Percentiles rank a stretch among this genome's conserved stretches.
Conservation (phyloP, 2,329 filamentous ascomycete genomes). For the Lecanoromycetidae sp. region DNA sequence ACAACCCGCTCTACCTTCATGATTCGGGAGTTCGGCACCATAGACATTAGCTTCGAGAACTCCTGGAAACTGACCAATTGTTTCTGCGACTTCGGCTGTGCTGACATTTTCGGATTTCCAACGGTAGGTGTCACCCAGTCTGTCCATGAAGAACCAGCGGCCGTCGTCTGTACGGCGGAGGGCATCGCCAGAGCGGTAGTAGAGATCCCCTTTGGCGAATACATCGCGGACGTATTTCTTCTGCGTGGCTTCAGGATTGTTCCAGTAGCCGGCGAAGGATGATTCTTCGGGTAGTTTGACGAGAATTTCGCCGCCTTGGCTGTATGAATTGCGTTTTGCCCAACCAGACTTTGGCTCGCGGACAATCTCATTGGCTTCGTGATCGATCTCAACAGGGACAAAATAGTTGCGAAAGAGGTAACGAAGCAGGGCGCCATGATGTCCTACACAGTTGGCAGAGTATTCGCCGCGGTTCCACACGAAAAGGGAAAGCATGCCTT, state of each 20-base stretch:
- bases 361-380: slow-evolving; percentile 53
- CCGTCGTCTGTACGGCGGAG: slow-evolving; percentile 50
- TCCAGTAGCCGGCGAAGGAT: slow-evolving; percentile 58
- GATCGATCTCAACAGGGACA: slow-evolving; percentile 57
- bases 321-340: slow-evolving; percentile 49
- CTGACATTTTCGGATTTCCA: slow-evolving; percentile 63
- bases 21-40: slow-evolving; percentile 51
- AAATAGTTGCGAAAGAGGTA: slow-evolving; percentile 41
- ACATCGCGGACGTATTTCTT: slow-evolving; percentile 56
- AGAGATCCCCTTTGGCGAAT: slow-evolving; percentile 55
- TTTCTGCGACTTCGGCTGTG: slow-evolving; percentile 54
- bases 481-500: slow-evolving; percentile 53
- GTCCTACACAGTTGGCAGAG: slow-evolving; percentile 43
- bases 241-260: slow-evolving; percentile 52
- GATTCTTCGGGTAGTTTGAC: slow-evolving; percentile 47
- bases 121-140: slow-evolving; percentile 60
- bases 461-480: slow-evolving; percentile 49
- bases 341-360: slow-evolving; percentile 53
- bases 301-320: slow-evolving; percentile 63
- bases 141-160: slow-evolving; percentile 57
- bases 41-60: slow-evolving; percentile 59
- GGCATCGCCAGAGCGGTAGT: slow-evolving; percentile 57
- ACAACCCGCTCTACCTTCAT: slow-evolving; percentile 58
- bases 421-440: slow-evolving; percentile 54
- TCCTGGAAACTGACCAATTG: slow-evolving; percentile 46